Base-by-base conservation (phyloP, 371 early-diverging fungal genomes). In the Rhizopus arrhizus region DNA sequence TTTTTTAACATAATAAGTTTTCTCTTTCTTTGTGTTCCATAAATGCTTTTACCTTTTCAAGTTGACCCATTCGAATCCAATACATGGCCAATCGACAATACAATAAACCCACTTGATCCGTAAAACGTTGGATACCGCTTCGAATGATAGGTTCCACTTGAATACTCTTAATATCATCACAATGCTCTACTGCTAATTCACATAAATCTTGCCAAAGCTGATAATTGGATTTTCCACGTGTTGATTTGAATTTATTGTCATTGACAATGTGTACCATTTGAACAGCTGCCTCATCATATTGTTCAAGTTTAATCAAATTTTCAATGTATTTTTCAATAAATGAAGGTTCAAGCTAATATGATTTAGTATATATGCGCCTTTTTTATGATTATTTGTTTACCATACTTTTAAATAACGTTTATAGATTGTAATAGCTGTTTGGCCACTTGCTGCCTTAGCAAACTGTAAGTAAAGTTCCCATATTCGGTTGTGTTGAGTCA, bases 171-270 rank as follows among this genome's bases (percentile, higher is more conserved):
- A 91, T 75, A 13, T 85, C 85, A 15, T 70, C 75, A n/a, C 94
- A 89, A 54, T 97, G 92, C 5, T 83, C 81, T 40, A 86, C 86
- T 5, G 91, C 81, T 1, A 98, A 64, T 29, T 93, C 92, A 69
- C 94, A 92, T 40, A 97, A 82, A 59, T 91, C 86, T 32, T 86
- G 84, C 96, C 97, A 98, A 43, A 93, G 69, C 61, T 93, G 91
- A 72, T 88, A 95, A 49, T 82, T 74, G 28, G 91, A 85, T 68
- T 90, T 90, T 8, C 91, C 94, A 16, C 79, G 80, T 28, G 78
- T 58, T 8, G 91, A 89, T 51, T 78, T 71, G 69, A 91, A 92
- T 48, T 83, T 81, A 15, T 85, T 81, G 53, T 88, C 80, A 61
- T 93, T 89, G 35, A 96, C 83, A 41, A 91, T 72, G 2, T 73